phyloP scores from a whole-genome alignment of 768 basidiomycete species.

The Lanmaoa pseudosensibilis region DNA sequence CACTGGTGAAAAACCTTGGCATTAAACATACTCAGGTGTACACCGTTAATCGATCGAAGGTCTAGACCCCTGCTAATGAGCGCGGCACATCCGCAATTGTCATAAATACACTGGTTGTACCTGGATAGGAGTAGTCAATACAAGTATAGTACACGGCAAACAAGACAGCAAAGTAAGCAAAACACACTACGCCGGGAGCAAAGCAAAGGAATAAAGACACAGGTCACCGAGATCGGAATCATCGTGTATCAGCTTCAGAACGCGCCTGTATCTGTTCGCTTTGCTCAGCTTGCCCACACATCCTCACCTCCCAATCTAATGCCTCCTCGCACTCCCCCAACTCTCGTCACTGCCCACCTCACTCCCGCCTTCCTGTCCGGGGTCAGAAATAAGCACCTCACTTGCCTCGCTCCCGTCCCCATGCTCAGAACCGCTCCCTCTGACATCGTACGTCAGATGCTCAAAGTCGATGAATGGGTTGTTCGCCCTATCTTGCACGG shows the following conservation, averaged over 20 bases:
- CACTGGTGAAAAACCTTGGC: background rate
- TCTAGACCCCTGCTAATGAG: background rate
- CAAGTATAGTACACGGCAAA: background rate
- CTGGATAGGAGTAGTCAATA: background rate
- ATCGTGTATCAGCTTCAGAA: background rate
- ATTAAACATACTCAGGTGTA: background rate
- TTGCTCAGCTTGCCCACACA: background rate
- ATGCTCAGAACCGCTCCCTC: background rate
- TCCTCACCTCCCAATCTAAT: conserved; percentile 5
- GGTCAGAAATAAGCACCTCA: conserved; percentile 15
- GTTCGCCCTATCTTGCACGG: conserved; percentile 9
- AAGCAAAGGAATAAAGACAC: too few species aligned
- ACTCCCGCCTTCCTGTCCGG: conserved; percentile 14
- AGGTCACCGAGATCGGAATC: too few species aligned
- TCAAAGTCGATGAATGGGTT: conserved; percentile 29
- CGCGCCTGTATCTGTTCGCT: background rate
- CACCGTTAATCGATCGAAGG: background rate
- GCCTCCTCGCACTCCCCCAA: conserved; percentile 26
- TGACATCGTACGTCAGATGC: conserved; percentile 1
- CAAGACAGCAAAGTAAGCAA: background rate
- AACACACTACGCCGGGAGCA: too few species aligned
- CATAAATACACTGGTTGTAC: background rate
- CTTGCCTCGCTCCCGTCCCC: conserved; percentile 20
- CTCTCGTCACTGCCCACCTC: conserved; percentile 26
- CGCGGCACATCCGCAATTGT: background rate